These are phyloP conservation scores for Spinacia oleracea DNA, from an alignment of 179 eudicot species.

Conservation along the genomic window DNA sequence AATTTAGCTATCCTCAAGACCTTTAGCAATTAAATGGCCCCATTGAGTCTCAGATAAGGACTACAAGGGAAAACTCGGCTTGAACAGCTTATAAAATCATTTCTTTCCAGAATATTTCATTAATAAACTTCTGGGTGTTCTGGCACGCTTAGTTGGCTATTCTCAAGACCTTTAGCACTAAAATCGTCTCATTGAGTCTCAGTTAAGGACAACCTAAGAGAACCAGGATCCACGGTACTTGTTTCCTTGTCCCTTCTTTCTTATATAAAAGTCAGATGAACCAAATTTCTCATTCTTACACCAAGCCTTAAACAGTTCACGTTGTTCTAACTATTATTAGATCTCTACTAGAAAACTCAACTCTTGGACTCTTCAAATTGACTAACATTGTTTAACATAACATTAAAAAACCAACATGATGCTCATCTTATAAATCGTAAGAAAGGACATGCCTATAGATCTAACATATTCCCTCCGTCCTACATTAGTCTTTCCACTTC, in stretches of 20 bases:
- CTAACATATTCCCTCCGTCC: background rate
- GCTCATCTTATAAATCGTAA: background rate
- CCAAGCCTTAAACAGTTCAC: background rate
- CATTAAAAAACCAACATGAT: background rate
- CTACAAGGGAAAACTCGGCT: background rate
- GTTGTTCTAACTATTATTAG: background rate
- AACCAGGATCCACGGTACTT: background rate
- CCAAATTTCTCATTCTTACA: background rate
- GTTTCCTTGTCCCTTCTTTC: background rate
- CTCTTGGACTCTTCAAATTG: background rate
- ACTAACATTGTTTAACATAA: background rate
- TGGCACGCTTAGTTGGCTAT: no score
- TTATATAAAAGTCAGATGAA: background rate
- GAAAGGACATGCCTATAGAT: background rate
- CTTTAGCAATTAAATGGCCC: background rate
- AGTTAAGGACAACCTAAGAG: no score
- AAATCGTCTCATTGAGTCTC: no score
- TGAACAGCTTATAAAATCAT: background rate
- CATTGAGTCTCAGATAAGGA: background rate
- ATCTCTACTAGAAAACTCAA: background rate
- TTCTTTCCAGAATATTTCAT: background rate
- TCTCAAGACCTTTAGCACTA: no score
- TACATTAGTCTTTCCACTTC: no score
- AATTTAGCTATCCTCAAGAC: background rate
- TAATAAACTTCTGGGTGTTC: no score